These are phyloP conservation scores for Furcasterigmium furcatum DNA, from an alignment of 2,329 filamentous ascomycete species.

Conservation along the genomic window DNA sequence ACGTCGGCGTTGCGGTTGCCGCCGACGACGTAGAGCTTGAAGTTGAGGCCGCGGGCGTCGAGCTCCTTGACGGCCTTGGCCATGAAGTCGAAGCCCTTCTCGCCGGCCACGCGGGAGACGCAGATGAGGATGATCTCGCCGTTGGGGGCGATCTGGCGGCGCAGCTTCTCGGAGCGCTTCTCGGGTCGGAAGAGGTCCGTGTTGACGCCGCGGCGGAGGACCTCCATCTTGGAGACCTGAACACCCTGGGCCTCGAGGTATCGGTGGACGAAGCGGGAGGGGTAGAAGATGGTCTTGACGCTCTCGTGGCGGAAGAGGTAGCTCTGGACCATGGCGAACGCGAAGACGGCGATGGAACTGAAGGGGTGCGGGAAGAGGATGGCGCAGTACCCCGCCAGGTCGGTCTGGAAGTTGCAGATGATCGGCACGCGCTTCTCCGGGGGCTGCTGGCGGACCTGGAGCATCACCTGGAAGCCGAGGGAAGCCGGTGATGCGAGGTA, in stretches of 20 bases:
- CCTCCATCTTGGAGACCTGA: conserved; percentile 51
- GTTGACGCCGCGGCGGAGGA: conserved; percentile 63
- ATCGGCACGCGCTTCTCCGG: conserved; percentile 52
- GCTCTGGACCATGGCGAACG: conserved; percentile 61
- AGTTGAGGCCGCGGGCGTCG: conserved; percentile 51
- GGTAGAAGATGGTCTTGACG: conserved; percentile 67
- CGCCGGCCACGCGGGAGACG: conserved; percentile 64
- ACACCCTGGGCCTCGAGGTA: conserved; percentile 59
- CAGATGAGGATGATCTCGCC: conserved; percentile 64
- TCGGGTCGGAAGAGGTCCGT: conserved; percentile 57
- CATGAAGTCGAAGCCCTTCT: conserved; percentile 70
- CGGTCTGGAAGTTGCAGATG: conserved; percentile 70
- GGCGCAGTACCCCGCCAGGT: conserved; percentile 65
- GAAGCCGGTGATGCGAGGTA: conserved; percentile 69
- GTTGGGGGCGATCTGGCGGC: conserved; percentile 53
- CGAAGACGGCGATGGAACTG: conserved; percentile 56
- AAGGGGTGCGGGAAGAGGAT: conserved; percentile 66
- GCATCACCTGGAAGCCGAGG: conserved; percentile 66
- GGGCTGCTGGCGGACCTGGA: conserved; percentile 62
- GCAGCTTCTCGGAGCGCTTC: conserved; percentile 46
- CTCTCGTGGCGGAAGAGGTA: conserved; percentile 61
- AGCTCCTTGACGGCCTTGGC: conserved; percentile 52
- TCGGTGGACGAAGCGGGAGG: conserved; percentile 57
- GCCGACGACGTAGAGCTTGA: conserved; percentile 65
- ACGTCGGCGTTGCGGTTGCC: conserved; percentile 64